Conservation (phyloP, 345 rosid genomes). For the Eucalyptus dawsonii region DNA sequence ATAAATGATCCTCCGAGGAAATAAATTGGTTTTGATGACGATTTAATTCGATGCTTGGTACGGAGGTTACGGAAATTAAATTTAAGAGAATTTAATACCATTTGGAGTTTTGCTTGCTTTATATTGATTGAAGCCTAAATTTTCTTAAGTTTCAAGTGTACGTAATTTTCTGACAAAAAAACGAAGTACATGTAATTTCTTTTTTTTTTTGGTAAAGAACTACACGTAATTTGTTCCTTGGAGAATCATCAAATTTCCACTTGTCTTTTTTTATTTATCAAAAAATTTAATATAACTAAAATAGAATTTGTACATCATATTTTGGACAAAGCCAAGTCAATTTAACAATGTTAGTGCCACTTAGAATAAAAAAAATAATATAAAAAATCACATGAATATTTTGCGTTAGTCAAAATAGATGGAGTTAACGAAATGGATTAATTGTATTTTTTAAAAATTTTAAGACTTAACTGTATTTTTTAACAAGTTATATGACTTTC, state of each 20-base stretch:
- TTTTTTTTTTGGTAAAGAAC: too few species aligned
- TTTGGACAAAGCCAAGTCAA: accelerated
- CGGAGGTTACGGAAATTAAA: neutral
- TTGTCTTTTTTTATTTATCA: neutral
- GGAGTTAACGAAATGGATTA: neutral
- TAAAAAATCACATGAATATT: neutral
- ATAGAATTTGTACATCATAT: too few species aligned
- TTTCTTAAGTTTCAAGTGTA: neutral
- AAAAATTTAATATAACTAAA: too few species aligned
- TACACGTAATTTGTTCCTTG: neutral
- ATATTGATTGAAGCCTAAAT: neutral
- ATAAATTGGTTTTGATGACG: neutral
- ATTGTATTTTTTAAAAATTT: too few species aligned
- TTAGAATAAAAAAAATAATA: too few species aligned
- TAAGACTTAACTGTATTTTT: accelerated
- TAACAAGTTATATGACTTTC: neutral
- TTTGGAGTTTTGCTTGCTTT: neutral
- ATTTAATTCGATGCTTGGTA: neutral
- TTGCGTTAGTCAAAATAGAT: too few species aligned
- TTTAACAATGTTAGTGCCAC: neutral
- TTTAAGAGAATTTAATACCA: neutral
- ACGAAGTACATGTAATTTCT: neutral
- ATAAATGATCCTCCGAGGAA: neutral
- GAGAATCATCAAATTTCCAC: neutral
- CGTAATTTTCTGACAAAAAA: neutral